Evolutionary conservation across 2,329 filamentous ascomycete genomes (phyloP).

Genomic region (Allantophomopsis lycopodina): DNA sequence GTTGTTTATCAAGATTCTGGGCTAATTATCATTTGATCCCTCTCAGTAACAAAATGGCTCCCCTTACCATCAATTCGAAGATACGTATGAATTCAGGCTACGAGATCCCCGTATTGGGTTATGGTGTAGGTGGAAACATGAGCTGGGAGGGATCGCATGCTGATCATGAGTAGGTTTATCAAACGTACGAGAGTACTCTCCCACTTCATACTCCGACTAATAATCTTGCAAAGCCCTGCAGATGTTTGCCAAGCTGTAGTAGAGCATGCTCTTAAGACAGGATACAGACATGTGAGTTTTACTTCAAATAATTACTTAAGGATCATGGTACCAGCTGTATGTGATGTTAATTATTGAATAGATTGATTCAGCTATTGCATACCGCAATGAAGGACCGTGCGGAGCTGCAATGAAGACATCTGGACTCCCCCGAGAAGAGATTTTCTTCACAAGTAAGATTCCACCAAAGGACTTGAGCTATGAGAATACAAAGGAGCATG

Average conservation of each 20-base stretch:
- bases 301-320: no score
- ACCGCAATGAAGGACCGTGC: constrained; percentile 42
- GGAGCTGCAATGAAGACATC: constrained; percentile 35
- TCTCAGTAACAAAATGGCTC: constrained; percentile 20
- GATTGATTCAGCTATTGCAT: constrained; percentile 43
- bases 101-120: constrained; percentile 45
- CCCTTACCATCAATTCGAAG: constrained; percentile 30
- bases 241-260: constrained; percentile 42
- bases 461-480: constrained; percentile 41
- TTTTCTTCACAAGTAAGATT: constrained; percentile 52
- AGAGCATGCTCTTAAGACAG: constrained; percentile 36
- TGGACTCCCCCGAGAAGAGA: constrained; percentile 33
- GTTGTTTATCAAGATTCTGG: no score
- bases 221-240: constrained; percentile 29
- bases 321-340: not conserved
- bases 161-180: constrained; percentile 20
- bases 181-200: constrained; percentile 18
- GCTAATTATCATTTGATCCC: not conserved
- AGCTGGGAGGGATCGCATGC: constrained; percentile 1
- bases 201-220: constrained; percentile 3
- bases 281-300: constrained; percentile 37
- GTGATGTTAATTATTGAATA: constrained; percentile 7
- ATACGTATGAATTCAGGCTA: constrained; percentile 38
- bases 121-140: constrained; percentile 28
- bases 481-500: constrained; percentile 45